Conservation (phyloP, 495 filamentous ascomycete genomes). For the Halenospora varia region DNA sequence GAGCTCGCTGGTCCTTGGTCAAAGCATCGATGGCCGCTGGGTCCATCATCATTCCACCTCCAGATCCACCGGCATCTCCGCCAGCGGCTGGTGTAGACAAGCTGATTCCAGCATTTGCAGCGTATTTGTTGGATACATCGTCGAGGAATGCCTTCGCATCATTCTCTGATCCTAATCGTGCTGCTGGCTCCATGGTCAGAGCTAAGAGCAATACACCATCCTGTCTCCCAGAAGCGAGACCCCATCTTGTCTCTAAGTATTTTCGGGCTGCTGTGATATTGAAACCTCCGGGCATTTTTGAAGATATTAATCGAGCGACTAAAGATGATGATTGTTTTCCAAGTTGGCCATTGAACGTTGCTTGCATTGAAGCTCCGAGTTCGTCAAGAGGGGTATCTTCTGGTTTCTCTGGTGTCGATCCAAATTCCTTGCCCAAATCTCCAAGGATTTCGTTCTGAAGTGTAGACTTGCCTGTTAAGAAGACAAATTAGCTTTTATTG, state of each 20-base stretch:
- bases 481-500: constrained; percentile 10
- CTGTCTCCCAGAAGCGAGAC: constrained; percentile 80
- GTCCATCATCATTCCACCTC: constrained; percentile 96
- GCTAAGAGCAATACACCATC: constrained; percentile 87
- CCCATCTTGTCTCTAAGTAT: constrained; percentile 92
- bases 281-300: constrained; percentile 99
- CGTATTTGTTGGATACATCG: constrained; percentile 84
- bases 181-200: constrained; percentile 85
- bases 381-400: constrained; percentile 97
- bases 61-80: constrained; percentile 68
- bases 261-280: constrained; percentile 95
- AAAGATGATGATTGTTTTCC: constrained; percentile 95
- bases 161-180: constrained; percentile 80
- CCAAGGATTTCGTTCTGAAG: constrained; percentile 94
- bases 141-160: constrained; percentile 93
- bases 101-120: constrained; percentile 76
- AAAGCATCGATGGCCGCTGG: constrained; percentile 94
- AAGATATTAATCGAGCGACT: constrained; percentile 90
- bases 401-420: constrained; percentile 95
- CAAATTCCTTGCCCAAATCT: constrained; percentile 97
- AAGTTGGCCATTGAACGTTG: constrained; percentile 95
- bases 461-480: constrained; percentile 79
- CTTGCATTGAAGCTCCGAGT: constrained; percentile 91
- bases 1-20: constrained; percentile 88
- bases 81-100: constrained; percentile 69